Base-by-base conservation (phyloP, 2,329 filamentous ascomycete species). In the Ophiosphaerella narmari region DNA sequence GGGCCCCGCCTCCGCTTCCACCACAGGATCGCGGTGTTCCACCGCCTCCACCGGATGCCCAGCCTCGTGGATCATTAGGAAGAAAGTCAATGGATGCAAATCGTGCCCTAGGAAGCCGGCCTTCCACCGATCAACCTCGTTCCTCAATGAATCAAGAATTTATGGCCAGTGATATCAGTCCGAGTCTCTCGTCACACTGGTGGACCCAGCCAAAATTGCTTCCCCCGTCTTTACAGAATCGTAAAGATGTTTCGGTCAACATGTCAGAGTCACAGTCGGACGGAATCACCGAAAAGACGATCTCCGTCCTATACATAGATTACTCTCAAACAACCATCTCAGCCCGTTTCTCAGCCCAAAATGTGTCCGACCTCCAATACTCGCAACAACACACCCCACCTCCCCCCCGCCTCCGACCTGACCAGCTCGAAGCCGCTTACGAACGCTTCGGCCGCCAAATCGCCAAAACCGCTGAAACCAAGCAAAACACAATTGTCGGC, bases 321-420 rank as follows among this genome's bases (percentile, higher is more conserved):
- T 99, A 99, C 73, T 97, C 92, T 14, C 94, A 97, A 71, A 97
- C 93, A 0, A 81, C 95, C 57, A 83, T 99, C 65, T 91, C 87
- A 0, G 89, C 87, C 14, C 86, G 82, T 43, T 97, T 88, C 71
- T 89, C 96, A 70, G 79, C 86, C 1, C 83, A 86, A 45, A 86
- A 96, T 67, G 82, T 88, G 3, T 78, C 83, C 2, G 87, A 93
- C 64, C 88, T 87, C 9, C 78, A 84, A 31, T 74, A 97, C 6
- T 89, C 95, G 64, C 94, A 99, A 74, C 86, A 86, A 38, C 93
- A 97, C 65, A 90, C 97, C 66, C 78, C 85, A 1, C 92, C 94
- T 3, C 93, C 94, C 5, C 82, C 88, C 8, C 82, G 84, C 18
- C 84, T 92, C 39, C 89, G 94, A 35, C 93, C 97, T 70, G 94